Percentiles rank a stretch among this genome's conserved stretches.
These are phyloP conservation scores for Podila verticillata DNA, from an alignment of 192 early-diverging fungal genomes.

Conservation along the genomic window DNA sequence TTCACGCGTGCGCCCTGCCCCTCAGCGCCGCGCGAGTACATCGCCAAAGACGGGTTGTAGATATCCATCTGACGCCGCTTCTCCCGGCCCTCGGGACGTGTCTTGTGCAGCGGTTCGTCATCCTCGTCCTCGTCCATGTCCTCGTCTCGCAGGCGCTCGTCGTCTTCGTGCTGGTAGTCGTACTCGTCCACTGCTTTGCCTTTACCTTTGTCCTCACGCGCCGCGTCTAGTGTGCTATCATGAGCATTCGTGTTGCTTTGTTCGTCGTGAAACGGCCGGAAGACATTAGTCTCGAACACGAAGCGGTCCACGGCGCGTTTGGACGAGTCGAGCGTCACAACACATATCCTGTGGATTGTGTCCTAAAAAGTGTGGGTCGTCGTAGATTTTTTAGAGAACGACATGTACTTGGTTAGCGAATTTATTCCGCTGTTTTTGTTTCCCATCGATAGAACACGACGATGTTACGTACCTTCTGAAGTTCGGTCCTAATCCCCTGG, in stretches of 20 bases:
- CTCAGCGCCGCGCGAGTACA: too few species aligned
- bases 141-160: not conserved
- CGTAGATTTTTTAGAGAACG: too few species aligned
- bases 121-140: not conserved
- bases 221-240: not conserved
- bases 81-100: not conserved
- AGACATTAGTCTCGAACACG: constrained; percentile 37
- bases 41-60: too few species aligned
- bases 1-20: not conserved
- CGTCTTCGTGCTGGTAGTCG: not conserved
- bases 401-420: too few species aligned
- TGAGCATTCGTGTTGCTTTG: not conserved
- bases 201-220: constrained; percentile 15
- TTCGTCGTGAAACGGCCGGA: constrained; percentile 15
- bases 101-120: not conserved
- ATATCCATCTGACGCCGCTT: not conserved
- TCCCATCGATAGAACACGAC: not conserved
- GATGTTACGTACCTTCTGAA: constrained; percentile 9
- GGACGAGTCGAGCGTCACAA: constrained; percentile 22
- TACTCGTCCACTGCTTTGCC: not conserved
- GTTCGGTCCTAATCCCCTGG: constrained; percentile 15
- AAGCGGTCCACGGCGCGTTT: constrained; percentile 30
- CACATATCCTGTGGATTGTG: constrained; percentile 29
- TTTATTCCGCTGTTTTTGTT: too few species aligned
- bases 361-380: too few species aligned